Evolutionary conservation across 495 filamentous ascomycete genomes (phyloP).

Genomic region (Penicillium parvum): DNA sequence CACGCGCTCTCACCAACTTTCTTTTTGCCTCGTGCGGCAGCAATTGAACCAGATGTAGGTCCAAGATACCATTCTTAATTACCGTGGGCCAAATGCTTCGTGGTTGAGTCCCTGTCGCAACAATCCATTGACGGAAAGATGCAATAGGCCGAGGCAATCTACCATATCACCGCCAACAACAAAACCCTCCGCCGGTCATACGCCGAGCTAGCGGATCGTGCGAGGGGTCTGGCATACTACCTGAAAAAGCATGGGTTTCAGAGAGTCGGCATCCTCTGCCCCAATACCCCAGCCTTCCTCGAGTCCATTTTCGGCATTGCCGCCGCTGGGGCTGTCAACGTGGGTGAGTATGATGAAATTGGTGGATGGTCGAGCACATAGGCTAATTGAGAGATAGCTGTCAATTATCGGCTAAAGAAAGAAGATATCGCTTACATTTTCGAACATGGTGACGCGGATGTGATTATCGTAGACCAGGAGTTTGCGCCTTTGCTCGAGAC

Average conservation of each 20-base stretch:
- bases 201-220: constrained; percentile 74
- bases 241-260: constrained; percentile 64
- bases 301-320: constrained; percentile 86
- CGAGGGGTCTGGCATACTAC: constrained; percentile 82
- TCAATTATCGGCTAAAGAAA: constrained; percentile 86
- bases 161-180: constrained; percentile 79
- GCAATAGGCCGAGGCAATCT: constrained; percentile 69
- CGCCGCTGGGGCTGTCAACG: constrained; percentile 76
- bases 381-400: constrained; percentile 35
- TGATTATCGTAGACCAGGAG: constrained; percentile 84
- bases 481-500: constrained; percentile 62
- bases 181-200: constrained; percentile 72
- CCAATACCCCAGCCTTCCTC: constrained; percentile 93
- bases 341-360: constrained; percentile 41
- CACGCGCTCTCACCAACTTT: constrained; percentile 83
- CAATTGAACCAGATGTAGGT: constrained; percentile 79
- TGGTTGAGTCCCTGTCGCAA: too few species aligned
- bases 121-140: background rate
- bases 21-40: constrained; percentile 83
- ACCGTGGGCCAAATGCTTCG: background rate
- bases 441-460: constrained; percentile 74
- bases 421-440: constrained; percentile 93
- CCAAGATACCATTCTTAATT: background rate
- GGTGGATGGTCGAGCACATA: background rate
- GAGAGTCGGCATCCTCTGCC: constrained; percentile 73